Base-by-base conservation (phyloP, 257 asterid genomes). In the Euphrasia confusa region DNA sequence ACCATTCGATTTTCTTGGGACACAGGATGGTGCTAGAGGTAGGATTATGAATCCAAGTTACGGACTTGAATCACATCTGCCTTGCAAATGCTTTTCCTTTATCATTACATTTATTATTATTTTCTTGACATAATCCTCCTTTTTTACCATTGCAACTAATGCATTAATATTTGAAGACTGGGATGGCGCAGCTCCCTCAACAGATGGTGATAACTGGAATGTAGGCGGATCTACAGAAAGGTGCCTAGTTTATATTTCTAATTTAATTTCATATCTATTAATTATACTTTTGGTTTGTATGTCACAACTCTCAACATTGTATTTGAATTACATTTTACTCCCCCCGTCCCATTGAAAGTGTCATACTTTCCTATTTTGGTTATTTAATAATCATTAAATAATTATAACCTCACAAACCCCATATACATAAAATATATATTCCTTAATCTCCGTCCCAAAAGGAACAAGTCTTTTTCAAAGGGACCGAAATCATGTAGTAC, bases 1-100 rank as follows among this genome's bases (percentile, higher is more conserved):
- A 71, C 81, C 95, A 68, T 89, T 87, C 75, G 87, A 82, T 79
- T 83, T 92, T 74, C 95, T 86, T 54, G 87, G 81, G 47, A 67
- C 76, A 33, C 83, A 83, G 67, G 85, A 80, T 66, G 89, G 84
- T 39, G 79, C 97, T n/a, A 65, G 69, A 13, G 97, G 97, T 86
- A 74, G 64, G 72, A 63, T 95, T 86, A 74, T 61, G 72, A 63
- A 54, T 55, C 59, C 48, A n/a, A 66, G 61, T 63, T 53, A 37
- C 55, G 72, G 69, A 53, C 48, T 53, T 57, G 14, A 21, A 42
- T 59, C 39, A 49, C 48, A 72, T 52, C 33, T 47, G 6, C 13
- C 28, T 37, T 59, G 15, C 32, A 21, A 14, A 15, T 39, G 42
- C 33, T 49, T 40, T 53, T 48, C 39, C 52, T 52, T 32, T 7